Evolutionary conservation across 2,329 filamentous ascomycete genomes (phyloP).

Genomic region (Pezicula radicicola): DNA sequence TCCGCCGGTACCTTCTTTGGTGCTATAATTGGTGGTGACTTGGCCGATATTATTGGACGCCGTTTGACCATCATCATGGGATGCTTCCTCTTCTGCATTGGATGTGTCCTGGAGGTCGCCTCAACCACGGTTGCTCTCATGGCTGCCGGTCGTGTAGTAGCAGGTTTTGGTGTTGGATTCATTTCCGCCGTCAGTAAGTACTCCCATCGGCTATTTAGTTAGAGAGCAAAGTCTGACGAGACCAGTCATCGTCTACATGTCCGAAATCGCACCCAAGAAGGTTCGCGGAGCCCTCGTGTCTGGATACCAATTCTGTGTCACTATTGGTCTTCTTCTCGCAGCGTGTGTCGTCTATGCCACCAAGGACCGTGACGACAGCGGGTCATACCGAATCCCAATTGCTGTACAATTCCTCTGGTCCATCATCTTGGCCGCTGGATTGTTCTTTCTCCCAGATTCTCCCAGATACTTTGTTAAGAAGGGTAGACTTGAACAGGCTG

Average conservation of each 20-base stretch:
- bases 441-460: constrained; percentile 51
- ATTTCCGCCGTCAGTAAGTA: constrained; percentile 53
- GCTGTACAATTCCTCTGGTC: constrained; percentile 50
- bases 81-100: constrained; percentile 66
- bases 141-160: constrained; percentile 61
- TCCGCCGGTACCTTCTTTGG: constrained; percentile 80
- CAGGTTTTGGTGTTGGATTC: constrained; percentile 64
- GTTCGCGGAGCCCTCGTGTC: constrained; percentile 60
- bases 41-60: constrained; percentile 73
- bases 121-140: constrained; percentile 30
- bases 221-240: not conserved
- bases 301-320: constrained; percentile 68
- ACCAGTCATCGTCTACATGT: constrained; percentile 63
- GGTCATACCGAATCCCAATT: constrained; percentile 61
- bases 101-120: constrained; percentile 61
- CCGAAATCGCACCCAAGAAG: constrained; percentile 55
- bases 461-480: constrained; percentile 54
- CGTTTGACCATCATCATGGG: constrained; percentile 63
- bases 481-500: constrained; percentile 41
- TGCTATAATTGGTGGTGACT: constrained; percentile 72
- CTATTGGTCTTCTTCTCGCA: constrained; percentile 61
- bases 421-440: constrained; percentile 46
- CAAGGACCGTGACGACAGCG: constrained; percentile 30
- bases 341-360: constrained; percentile 50
- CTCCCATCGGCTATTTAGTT: no score